These are phyloP conservation scores for Hygrocybe punicea DNA, from an alignment of 768 basidiomycete genomes.

Conservation along the genomic window DNA sequence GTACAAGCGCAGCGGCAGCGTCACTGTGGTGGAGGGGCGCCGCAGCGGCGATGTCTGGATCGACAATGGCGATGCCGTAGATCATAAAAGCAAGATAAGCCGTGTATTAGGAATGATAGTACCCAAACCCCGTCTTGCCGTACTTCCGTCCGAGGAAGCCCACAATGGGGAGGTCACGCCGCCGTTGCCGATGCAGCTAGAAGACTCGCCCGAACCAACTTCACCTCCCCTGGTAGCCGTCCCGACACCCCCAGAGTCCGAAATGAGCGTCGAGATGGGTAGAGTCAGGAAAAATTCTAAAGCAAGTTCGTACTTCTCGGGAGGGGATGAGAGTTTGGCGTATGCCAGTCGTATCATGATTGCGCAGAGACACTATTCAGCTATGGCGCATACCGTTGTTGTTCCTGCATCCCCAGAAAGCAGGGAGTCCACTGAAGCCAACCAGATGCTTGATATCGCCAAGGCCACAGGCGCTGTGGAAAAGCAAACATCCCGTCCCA, in stretches of 20 bases:
- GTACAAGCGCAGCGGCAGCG: conserved; percentile 62
- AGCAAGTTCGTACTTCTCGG: conserved; percentile 53
- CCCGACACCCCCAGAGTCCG: conserved; percentile 53
- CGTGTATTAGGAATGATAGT: conserved; percentile 62
- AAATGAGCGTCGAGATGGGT: conserved; percentile 57
- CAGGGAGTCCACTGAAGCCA: conserved; percentile 30
- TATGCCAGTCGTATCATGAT: conserved; percentile 62
- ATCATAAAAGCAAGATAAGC: conserved; percentile 58
- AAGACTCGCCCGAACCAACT: conserved; percentile 34
- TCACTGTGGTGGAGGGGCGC: conserved; percentile 66
- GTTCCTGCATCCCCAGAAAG: conserved; percentile 48
- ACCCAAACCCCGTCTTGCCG: conserved; percentile 63
- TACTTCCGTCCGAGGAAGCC: conserved; percentile 53
- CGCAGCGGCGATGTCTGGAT: conserved; percentile 76
- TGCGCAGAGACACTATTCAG: conserved; percentile 69
- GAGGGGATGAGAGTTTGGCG: conserved; percentile 47
- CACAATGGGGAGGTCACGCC: conserved; percentile 49
- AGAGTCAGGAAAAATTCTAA: conserved; percentile 51
- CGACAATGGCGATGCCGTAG: conserved; percentile 65
- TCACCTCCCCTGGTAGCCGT: conserved; percentile 38
- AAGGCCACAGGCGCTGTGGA: conserved; percentile 34
- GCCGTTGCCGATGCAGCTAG: conserved; percentile 59
- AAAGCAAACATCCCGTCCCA: conserved; percentile 28
- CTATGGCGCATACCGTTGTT: conserved; percentile 62
- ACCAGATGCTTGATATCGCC: conserved; percentile 34